Base-by-base conservation (phyloP, 306 rosid species). In the Rubus parviflorus region DNA sequence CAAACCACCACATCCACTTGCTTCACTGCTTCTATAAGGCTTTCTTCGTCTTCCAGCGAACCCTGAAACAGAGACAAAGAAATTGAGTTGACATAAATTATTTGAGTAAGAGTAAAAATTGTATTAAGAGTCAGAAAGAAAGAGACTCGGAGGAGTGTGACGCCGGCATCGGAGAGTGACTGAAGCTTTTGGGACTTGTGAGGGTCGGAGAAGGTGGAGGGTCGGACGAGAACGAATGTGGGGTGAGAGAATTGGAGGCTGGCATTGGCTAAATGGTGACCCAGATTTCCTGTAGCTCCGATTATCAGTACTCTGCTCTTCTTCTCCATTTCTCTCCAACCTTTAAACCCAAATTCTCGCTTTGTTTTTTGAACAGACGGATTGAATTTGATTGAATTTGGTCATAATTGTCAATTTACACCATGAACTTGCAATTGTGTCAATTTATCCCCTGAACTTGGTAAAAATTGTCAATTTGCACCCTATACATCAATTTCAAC, bases 1-100 rank as follows among this genome's bases (percentile, higher is more conserved):
- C 85, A 94, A 70, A 94, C 86, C 0, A 93, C 92, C 37, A 89
- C 97, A 75, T 93, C 98, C n/a, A 93, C 98, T 64, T 80, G 86
- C 76, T 82, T 87, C 11, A 89, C 81, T 5, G 97, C 93, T 48
- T 87, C 86, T 43, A 78, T n/a, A 20, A 93, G 83, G 79, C 92
- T 84, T 19, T 81, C 81, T 85, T 89, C 96, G 42, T 93, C 98
- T 41, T 88, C 80, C 37, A 93, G 86, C 12, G 95, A 91, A 70
- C 98, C 98, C 88, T 86, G 66, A 65, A 62, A 3, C 43, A 71
- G 3, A 48, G 4, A 9, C 23, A 10, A 4, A 58, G 22, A 23
- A 73, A 61, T 2, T 16, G 35, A 30, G 65, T 1, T 8, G 38
- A 22, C 6, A 19, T 8, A n/a, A 54, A 1, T 11, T 8, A 13